Base-by-base conservation (phyloP, 2,329 filamentous ascomycete genomes). In the Aspergillus sp. region DNA sequence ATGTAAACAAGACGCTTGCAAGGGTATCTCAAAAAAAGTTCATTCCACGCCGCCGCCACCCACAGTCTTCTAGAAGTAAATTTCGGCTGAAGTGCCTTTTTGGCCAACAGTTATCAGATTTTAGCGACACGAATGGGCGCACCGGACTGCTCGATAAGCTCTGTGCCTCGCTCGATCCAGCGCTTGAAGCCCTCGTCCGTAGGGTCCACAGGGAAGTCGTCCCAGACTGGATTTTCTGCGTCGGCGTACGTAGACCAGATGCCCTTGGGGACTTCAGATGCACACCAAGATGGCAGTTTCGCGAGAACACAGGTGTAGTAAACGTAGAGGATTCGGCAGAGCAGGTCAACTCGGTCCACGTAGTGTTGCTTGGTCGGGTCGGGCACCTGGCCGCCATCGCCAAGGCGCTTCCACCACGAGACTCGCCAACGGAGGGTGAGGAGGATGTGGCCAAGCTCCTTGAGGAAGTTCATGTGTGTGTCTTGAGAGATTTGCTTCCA, bases 281-380 rank as follows among this genome's bases (percentile, higher is more conserved):
- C 68, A 4, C 70, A 75, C 76, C 78, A 80, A 0, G 77, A 75
- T 0, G 75, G 77, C 17, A 80, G 65, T 61, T 80, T 80, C 17
- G 78, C 76, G 41, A 77, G 66, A 3, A 80, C 76, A 54, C 74
- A 78, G 23, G 77, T 81, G 63, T 80, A 81, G 67, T 81, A 81
- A 48, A 81, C 79, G 60, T 81, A 81, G 7, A 82, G 72, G 47
- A 80, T 77, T 49, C 77, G 71, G 67, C 79, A 80, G 15, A 81
- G 73, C 22, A 75, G 66, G 43, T 76, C 73, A 8, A 80, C 79
- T 4, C 78, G 75, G 30, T 76, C 72, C 46, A 77, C 70, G 41
- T 79, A 80, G 46, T 76, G 73, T 60, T 77, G 76, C 66, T 77
- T 72, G 45, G 68, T 72, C 1, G 75, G 76, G 25, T 78, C 76